Conservation (phyloP, 805 yeast genomes). For the Saccharomycopsis oosterbeekiorum region DNA sequence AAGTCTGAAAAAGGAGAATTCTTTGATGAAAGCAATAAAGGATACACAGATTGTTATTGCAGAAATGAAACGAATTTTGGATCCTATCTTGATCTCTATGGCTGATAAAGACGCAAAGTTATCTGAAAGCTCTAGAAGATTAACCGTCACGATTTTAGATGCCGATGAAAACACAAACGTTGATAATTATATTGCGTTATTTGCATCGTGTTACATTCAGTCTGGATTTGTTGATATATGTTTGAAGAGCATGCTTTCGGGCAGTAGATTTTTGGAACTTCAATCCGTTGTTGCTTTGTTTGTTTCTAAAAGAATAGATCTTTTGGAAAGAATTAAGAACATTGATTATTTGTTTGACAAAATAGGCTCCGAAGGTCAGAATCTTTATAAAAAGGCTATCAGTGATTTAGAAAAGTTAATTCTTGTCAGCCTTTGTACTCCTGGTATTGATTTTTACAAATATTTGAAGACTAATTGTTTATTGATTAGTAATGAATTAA, state of each 20-base stretch:
- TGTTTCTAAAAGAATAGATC: slow-evolving; percentile 6
- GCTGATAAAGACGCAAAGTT: slow-evolving; percentile 16
- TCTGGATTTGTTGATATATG: slow-evolving; percentile 14
- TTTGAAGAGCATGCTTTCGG: slow-evolving; percentile 6
- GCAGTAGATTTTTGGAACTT: slow-evolving; percentile 10
- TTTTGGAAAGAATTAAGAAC: slow-evolving; percentile 5
- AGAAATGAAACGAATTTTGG: slow-evolving; percentile 13
- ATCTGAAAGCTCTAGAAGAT: slow-evolving; percentile 13
- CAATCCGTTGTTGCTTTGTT: slow-evolving; percentile 11
- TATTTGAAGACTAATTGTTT: slow-evolving; percentile 2
- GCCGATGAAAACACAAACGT: slow-evolving; percentile 5
- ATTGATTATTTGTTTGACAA: slow-evolving; percentile 12
- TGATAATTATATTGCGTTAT: slow-evolving; percentile 11
- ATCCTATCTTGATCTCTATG: slow-evolving; percentile 11
- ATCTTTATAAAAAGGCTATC: slow-evolving; percentile 1
- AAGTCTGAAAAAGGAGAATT: not conserved
- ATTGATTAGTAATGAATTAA: slow-evolving; percentile 3
- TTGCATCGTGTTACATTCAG: slow-evolving; percentile 15
- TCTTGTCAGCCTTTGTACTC: slow-evolving; percentile 8
- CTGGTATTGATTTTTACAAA: slow-evolving; percentile 14
- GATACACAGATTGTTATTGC: slow-evolving; percentile 3
- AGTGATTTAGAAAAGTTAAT: slow-evolving; percentile 12
- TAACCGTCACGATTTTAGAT: slow-evolving; percentile 11
- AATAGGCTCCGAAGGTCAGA: slow-evolving; percentile 11
- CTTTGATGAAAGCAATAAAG: slow-evolving; percentile 3